Base-by-base conservation (phyloP, 768 basidiomycete species). In the Termitomyces eurrhizus region DNA sequence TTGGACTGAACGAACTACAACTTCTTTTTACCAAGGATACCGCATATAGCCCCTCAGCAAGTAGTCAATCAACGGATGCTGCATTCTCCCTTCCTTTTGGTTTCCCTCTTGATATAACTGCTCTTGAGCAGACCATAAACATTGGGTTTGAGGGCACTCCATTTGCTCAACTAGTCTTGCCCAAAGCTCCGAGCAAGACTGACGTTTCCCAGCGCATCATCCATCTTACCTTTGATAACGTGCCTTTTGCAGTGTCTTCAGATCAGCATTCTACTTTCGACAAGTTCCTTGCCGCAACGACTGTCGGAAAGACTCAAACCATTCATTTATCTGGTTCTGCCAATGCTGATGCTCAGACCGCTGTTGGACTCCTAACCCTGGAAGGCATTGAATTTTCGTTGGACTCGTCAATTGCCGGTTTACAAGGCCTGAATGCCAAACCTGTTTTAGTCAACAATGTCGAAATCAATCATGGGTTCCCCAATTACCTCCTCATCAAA, bases 401-500 rank as follows among this genome's bases (percentile, higher is more conserved):
- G 11, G 73, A 80, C 51, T 83, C 85, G 3, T 73, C 76, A 1
- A 83, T 91, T 45, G 77, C 77, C 2, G 88, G 89, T 44, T 67
- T 91, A 57, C 84, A 88, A 69, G 88, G 87, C 33, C 76, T 91
- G 58, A 75, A 80, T 62, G 74, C 83, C 33, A 80, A 77, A 60
- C 87, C 87, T 11, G 81, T 83, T 2, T 76, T 76, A 3, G 80
- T 90, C 14, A 75, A 74, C 44, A 75, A 80, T 63, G 73, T 90
- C 53, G 87, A 90, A 62, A 87, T 90, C 33, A 82, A 80, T 44
- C 87, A 84, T 56, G 89, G 89, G 7, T 90, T 82, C 74, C 60
- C 82, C 0, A 80, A 86, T 66, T 85, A 78, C 68, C 75, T 91
- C n/a, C 76, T 89, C 53, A 89, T 91, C 73, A 88, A 79, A 65